Conservation (phyloP, 1,139 yeast species). For the Nakaseomyces uthaithaninus region DNA sequence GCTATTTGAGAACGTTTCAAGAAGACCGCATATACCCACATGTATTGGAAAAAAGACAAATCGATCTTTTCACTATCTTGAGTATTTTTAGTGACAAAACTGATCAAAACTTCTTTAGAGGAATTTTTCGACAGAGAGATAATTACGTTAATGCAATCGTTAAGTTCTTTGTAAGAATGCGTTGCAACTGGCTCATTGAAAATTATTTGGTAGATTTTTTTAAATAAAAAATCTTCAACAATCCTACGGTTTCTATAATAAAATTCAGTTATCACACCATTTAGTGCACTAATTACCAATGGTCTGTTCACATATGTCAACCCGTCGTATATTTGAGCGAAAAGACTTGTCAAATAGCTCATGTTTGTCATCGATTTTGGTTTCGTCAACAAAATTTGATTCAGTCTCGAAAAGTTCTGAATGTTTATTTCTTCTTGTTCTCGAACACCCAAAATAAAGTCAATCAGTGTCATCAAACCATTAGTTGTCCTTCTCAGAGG, state of each 20-base stretch:
- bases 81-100: conserved; percentile 32
- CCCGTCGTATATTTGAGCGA: conserved; percentile 50
- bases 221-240: conserved; percentile 51
- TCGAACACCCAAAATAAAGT: conserved; percentile 67
- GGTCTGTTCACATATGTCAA: conserved; percentile 57
- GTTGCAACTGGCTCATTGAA: conserved; percentile 22
- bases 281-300: conserved; percentile 48
- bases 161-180: conserved; percentile 44
- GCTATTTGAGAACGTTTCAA: conserved; percentile 26
- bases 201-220: conserved; percentile 40
- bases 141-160: conserved; percentile 57
- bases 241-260: conserved; percentile 47
- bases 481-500: conserved; percentile 50
- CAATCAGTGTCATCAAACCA: conserved; percentile 67
- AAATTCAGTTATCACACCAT: conserved; percentile 47
- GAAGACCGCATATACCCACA: conserved; percentile 61
- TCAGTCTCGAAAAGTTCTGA: conserved; percentile 57
- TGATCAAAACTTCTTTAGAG: conserved; percentile 37
- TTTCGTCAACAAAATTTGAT: conserved; percentile 51
- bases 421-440: conserved; percentile 59
- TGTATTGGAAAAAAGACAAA: conserved; percentile 33
- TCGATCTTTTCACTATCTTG: conserved; percentile 25
- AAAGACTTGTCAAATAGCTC: conserved; percentile 48
- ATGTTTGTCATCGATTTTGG: conserved; percentile 45
- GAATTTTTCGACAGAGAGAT: conserved; percentile 52